Conservation (phyloP, 208 protist genomes). For the Wallacemonas sp. region DNA sequence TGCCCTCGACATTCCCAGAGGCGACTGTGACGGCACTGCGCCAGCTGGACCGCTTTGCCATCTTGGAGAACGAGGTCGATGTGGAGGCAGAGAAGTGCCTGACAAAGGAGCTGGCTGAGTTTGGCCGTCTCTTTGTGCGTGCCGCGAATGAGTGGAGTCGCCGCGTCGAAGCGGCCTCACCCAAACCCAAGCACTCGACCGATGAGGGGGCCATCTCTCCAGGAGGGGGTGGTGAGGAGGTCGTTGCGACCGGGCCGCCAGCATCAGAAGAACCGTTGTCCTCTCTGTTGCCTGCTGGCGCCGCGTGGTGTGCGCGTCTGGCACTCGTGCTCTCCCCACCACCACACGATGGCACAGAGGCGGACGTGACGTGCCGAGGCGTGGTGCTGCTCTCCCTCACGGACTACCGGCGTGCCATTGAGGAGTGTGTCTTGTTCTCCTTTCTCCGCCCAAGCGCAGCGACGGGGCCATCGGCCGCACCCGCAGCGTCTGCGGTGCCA, state of each 20-base stretch:
- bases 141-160: conserved; percentile 29
- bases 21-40: background rate
- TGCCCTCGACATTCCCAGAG: background rate
- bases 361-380: background rate
- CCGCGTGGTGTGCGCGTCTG: conserved; percentile 62
- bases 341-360: no score
- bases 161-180: conserved; percentile 31
- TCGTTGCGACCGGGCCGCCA: no score
- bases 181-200: no score
- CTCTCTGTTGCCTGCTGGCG: conserved; percentile 16
- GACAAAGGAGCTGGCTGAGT: conserved; percentile 38
- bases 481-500: background rate
- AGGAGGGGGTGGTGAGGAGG: no score
- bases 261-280: background rate
- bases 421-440: conserved; percentile 65
- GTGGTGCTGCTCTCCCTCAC: conserved; percentile 63
- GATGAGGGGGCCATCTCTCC: no score
- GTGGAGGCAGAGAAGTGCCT: conserved; percentile 47
- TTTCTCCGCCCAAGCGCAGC: conserved; percentile 14
- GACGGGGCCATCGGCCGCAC: conserved; percentile 1
- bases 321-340: conserved; percentile 29
- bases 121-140: conserved; percentile 28
- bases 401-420: conserved; percentile 50
- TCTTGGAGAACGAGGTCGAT: conserved; percentile 44
- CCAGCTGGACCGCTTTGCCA: conserved; percentile 37